Evolutionary conservation across 2,329 filamentous ascomycete species (phyloP), one percentile per base, ranked within the genome.

Genomic region (Pseudogymnoascus sp.): DNA sequence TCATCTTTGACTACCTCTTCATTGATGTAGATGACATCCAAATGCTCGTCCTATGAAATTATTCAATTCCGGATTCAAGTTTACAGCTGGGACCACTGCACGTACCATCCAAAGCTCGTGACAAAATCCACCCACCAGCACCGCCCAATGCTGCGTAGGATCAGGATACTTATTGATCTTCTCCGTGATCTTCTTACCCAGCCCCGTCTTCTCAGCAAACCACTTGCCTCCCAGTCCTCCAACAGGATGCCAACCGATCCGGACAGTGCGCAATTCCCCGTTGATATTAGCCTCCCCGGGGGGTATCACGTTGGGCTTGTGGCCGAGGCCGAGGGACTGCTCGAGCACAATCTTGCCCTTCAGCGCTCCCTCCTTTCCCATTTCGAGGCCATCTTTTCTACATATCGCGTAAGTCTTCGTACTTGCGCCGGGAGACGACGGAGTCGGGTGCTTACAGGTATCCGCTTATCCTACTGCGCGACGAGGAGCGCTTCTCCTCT

Each of bases 111-210:
- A 83, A n/a, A 83, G 69, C 67, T 83, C 74, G 66, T 83, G 80
- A 1, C 75, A 76, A 65, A 74, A 83, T 10, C 77, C 79, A 1
- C 79, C 80, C 0, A 83, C 79, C 0, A 83, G 71, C 1, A 83
- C 77, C 2, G 79, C 80, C 81, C 81, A 83, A 65, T 83, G 81
- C 69, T 83, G 81, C 3, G 79, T 82, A 3, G 81, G 81, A 65
- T 83, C 81, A 0, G 81, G 81, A 62, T 79, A 82, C 60, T 72
- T 74, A 64, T 79, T 76, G 59, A 80, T 77, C 63, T 75, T 78
- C 48, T 80, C 77, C 0, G 78, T 81, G 61, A 83, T 82, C 72
- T 79, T 71, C 69, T 77, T 79, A 2, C 81, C 81, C 19, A 83
- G 67, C 0, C 77, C 76, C 0, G 79, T 81, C 65, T 79, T 72